phyloP scores from a whole-genome alignment of 208 protist species.

The Giardia muris region DNA sequence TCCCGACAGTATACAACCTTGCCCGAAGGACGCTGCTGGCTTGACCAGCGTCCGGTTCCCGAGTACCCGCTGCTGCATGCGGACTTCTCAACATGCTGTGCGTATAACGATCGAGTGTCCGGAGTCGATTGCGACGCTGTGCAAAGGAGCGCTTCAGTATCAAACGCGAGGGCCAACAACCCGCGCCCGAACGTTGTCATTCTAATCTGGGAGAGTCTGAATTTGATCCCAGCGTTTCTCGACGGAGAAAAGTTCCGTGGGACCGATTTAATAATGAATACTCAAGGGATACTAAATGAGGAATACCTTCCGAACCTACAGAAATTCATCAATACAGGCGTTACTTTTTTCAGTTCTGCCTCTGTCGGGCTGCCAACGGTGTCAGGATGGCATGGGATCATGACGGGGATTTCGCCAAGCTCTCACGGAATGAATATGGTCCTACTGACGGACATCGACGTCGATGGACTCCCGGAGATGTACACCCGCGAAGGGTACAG shows the following conservation, averaged over 20 bases:
- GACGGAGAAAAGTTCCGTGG: background rate
- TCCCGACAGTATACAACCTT: background rate
- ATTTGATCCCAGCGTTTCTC: background rate
- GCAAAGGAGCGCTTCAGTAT: background rate
- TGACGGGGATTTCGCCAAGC: background rate
- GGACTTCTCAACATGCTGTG: background rate
- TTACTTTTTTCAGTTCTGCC: background rate
- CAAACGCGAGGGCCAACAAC: background rate
- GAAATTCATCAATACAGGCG: background rate
- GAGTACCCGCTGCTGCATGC: background rate
- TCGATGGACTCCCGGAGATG: background rate
- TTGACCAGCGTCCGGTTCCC: background rate
- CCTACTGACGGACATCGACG: background rate
- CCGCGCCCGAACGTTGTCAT: slow-evolving; percentile 2
- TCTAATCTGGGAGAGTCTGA: background rate
- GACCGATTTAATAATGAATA: background rate
- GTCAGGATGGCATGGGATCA: background rate
- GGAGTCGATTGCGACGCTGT: background rate
- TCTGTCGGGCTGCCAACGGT: slow-evolving; percentile 3
- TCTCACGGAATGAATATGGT: slow-evolving; percentile 1
- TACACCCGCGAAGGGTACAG: background rate
- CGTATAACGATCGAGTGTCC: background rate
- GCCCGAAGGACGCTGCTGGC: background rate
- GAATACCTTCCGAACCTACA: background rate
- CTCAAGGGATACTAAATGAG: background rate